These are phyloP conservation scores for Mycena rosella DNA, from an alignment of 768 basidiomycete species.

Conservation along the genomic window DNA sequence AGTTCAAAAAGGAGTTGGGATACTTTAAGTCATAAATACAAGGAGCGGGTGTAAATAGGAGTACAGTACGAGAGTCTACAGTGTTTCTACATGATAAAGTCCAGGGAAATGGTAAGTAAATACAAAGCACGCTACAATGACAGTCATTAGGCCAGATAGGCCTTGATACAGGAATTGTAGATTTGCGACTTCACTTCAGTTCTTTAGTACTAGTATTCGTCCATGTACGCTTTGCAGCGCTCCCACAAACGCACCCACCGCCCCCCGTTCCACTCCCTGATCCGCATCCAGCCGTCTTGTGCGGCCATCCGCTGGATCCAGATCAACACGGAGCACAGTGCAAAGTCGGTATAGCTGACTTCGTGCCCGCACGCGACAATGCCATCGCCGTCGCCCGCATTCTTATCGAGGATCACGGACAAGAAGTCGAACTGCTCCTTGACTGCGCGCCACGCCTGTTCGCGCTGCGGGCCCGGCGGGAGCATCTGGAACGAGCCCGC, in stretches of 20 bases:
- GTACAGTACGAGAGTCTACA: too few relatives aligned
- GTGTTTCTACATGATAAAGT: too few relatives aligned
- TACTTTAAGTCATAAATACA: too few relatives aligned
- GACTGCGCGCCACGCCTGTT: slow-evolving; percentile 74
- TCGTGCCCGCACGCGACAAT: slow-evolving; percentile 75
- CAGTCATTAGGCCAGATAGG: not conserved
- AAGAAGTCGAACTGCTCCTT: slow-evolving; percentile 77
- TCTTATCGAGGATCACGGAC: slow-evolving; percentile 76
- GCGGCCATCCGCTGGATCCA: slow-evolving; percentile 82
- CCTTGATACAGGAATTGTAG: too few relatives aligned
- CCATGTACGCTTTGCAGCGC: slow-evolving; percentile 75
- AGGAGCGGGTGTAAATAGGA: too few relatives aligned
- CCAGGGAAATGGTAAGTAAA: not conserved
- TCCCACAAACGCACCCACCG: slow-evolving; percentile 75
- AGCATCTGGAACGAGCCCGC: slow-evolving; percentile 26
- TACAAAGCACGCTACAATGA: not conserved
- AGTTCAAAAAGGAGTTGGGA: too few relatives aligned
- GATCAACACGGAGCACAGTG: slow-evolving; percentile 76
- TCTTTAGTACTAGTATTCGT: too few relatives aligned
- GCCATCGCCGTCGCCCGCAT: slow-evolving; percentile 71
- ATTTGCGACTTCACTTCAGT: slow-evolving; percentile 23
- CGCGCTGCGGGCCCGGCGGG: slow-evolving; percentile 59
- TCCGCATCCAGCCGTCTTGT: slow-evolving; percentile 79
- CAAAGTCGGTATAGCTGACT: slow-evolving; percentile 80
- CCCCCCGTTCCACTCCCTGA: slow-evolving; percentile 78